These are phyloP conservation scores for Ceratobasidium sp. DNA, from an alignment of 1,284 basidiomycete species.

Conservation along the genomic window DNA sequence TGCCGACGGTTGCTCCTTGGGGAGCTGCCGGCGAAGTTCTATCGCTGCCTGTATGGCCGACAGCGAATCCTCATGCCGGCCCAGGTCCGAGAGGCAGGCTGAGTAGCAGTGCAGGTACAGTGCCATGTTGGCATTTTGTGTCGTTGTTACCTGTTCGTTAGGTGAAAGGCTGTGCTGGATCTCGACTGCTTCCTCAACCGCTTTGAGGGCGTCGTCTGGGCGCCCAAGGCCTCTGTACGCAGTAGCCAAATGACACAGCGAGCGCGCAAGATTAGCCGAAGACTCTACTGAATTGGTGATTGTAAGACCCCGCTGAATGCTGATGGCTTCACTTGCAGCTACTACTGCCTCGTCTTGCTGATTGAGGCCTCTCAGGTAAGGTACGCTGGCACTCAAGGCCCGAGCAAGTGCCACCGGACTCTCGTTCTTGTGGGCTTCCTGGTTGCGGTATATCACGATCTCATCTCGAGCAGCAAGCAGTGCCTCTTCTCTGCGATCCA, in stretches of 20 bases:
- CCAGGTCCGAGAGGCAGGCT: background rate
- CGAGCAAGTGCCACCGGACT: background rate
- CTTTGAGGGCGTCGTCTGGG: background rate
- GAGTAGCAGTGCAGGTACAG: background rate
- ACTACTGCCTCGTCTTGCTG: background rate
- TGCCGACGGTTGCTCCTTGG: background rate
- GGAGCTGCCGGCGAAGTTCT: background rate
- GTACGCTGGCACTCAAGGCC: background rate
- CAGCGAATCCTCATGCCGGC: background rate
- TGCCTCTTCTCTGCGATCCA: constrained; percentile 6
- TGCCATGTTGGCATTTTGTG: background rate
- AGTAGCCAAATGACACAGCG: background rate
- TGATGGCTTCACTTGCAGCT: background rate
- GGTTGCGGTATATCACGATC: background rate
- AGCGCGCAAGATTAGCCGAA: background rate
- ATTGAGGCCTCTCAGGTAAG: background rate
- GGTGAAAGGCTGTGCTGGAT: background rate
- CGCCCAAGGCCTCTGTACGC: background rate
- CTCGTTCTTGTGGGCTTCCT: background rate
- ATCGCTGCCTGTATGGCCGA: background rate
- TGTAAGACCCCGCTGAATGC: background rate
- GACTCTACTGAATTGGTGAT: background rate
- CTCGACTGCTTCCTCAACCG: background rate
- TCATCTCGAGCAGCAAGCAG: background rate
- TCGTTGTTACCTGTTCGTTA: background rate